A percentile compares a stretch with the other conserved stretches of the same genome.
Conservation (phyloP, 225 moss, liverwort and hornwort species). For the Sphagnum contortum region DNA sequence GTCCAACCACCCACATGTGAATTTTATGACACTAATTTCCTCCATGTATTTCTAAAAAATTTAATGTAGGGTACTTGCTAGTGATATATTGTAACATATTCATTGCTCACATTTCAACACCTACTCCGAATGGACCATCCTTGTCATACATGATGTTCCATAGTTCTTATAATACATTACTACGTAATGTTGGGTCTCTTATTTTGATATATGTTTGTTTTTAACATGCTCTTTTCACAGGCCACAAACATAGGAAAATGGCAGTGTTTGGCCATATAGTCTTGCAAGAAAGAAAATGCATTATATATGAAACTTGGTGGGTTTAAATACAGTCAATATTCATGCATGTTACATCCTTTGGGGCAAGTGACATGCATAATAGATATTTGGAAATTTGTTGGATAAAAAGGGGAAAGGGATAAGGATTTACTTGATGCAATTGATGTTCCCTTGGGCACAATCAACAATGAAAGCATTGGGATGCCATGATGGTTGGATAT, state of each 20-base stretch:
- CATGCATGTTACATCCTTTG: not conserved
- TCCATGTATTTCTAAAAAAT: no score
- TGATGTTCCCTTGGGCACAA: not conserved
- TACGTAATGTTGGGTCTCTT: not conserved
- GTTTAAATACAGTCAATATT: not conserved
- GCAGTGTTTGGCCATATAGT: not conserved
- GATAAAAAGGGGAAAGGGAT: not conserved
- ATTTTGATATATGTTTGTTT: not conserved
- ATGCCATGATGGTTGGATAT: not conserved
- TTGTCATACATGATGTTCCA: not conserved
- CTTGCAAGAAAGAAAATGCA: no score
- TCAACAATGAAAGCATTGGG: not conserved
- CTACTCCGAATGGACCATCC: not conserved
- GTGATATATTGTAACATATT: not conserved
- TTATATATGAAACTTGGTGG: no score
- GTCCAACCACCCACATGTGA: not conserved
- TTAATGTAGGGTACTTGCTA: not conserved
- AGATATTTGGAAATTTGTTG: not conserved
- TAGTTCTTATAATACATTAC: not conserved
- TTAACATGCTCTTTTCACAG: not conserved
- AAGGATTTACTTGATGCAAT: not conserved
- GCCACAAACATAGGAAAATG: not conserved
- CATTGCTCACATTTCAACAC: not conserved
- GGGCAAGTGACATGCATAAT: not conserved
- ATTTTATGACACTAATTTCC: not conserved